These are phyloP conservation scores for Triglochin maritima DNA, from an alignment of 106 monocot species.

Conservation along the genomic window DNA sequence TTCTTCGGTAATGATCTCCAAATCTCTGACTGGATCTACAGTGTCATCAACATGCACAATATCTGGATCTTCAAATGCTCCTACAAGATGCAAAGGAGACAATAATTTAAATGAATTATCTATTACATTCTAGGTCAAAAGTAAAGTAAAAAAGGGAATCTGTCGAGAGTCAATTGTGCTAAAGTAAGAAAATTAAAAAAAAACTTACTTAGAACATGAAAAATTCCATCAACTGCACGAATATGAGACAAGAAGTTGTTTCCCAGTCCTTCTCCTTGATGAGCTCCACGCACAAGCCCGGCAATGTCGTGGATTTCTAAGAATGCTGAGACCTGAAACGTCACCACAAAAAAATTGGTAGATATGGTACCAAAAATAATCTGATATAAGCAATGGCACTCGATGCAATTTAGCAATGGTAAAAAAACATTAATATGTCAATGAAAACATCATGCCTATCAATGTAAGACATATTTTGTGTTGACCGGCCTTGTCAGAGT, in stretches of 20 bases:
- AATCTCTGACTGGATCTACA: constrained; percentile 93
- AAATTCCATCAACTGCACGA: constrained; percentile 99
- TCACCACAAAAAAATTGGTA: background rate
- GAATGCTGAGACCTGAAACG: constrained; percentile 78
- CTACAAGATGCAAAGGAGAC: constrained; percentile 22
- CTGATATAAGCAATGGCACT: background rate
- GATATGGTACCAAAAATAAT: background rate
- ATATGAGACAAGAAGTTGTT: constrained; percentile 95
- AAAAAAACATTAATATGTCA: too few relatives aligned
- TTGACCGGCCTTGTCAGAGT: too few relatives aligned
- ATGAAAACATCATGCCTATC: too few relatives aligned
- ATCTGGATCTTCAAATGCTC: constrained; percentile 98
- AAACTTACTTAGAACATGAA: constrained; percentile 87
- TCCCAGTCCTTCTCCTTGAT: constrained; percentile 83
- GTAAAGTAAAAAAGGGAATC: background rate
- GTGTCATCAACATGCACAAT: constrained; percentile 94
- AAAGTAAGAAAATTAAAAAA: constrained; percentile 6
- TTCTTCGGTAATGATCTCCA: constrained; percentile 78
- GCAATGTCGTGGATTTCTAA: constrained; percentile 96
- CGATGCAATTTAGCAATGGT: background rate
- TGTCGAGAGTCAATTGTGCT: background rate
- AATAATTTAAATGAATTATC: background rate
- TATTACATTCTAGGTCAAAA: background rate
- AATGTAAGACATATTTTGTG: too few relatives aligned
- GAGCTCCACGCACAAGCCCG: constrained; percentile 93